Conservation (phyloP, 1,284 basidiomycete species). For the Paramarasmius palmivorus region DNA sequence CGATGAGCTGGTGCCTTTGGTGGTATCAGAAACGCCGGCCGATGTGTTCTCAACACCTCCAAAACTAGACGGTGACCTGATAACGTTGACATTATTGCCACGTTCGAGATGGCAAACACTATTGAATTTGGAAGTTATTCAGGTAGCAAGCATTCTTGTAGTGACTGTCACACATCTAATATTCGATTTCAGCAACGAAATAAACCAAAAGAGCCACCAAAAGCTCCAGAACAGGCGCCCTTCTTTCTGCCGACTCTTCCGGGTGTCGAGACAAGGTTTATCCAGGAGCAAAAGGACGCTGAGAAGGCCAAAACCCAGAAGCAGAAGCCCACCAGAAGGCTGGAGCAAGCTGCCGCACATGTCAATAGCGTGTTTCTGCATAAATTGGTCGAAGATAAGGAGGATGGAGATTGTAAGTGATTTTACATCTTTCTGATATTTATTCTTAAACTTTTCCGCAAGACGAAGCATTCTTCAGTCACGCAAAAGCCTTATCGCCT, state of each 20-base stretch:
- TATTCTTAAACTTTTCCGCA: slow-evolving; percentile 3
- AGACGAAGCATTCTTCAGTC: slow-evolving; percentile 86
- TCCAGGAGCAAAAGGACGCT: slow-evolving; percentile 46
- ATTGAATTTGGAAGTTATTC: slow-evolving; percentile 94
- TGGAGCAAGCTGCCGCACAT: slow-evolving; percentile 56
- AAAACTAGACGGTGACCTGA: slow-evolving; percentile 81
- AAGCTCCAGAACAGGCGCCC: slow-evolving; percentile 92
- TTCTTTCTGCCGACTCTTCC: slow-evolving; percentile 95
- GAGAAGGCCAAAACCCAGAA: slow-evolving; percentile 41
- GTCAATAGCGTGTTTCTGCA: slow-evolving; percentile 77
- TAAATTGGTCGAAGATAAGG: slow-evolving; percentile 59
- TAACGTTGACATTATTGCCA: slow-evolving; percentile 91
- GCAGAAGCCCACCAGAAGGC: slow-evolving; percentile 39
- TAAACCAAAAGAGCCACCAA: slow-evolving; percentile 94
- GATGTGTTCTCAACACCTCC: slow-evolving; percentile 84
- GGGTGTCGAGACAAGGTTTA: slow-evolving; percentile 82
- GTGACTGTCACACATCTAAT: slow-evolving; percentile 9
- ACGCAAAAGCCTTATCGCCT: slow-evolving; percentile 86
- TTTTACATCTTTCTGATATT: slow-evolving; percentile 14
- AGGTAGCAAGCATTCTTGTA: slow-evolving; percentile 44
- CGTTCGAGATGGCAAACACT: slow-evolving; percentile 95
- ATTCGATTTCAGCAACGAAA: slow-evolving; percentile 73
- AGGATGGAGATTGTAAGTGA: slow-evolving; percentile 75
- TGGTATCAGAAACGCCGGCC: slow-evolving; percentile 55
- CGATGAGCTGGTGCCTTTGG: slow-evolving; percentile 60